Conservation (phyloP, 2,329 filamentous ascomycete genomes). For the Venturia effusa region DNA sequence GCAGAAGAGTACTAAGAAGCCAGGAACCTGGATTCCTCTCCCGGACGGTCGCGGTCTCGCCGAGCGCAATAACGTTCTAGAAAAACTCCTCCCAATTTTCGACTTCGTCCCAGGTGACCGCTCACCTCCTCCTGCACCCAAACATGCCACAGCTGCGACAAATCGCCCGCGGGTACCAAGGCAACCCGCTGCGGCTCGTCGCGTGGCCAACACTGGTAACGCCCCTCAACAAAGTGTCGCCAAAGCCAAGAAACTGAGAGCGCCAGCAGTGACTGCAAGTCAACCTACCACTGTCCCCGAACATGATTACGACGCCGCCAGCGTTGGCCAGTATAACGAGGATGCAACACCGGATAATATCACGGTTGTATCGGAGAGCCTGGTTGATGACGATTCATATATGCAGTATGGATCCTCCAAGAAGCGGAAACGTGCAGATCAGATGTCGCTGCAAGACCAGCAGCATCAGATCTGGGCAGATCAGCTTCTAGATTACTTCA, state of each 20-base stretch:
- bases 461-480: conserved; percentile 88
- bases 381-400: conserved; percentile 76
- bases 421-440: conserved; percentile 68
- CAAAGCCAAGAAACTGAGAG: neutral
- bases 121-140: conserved; percentile 86
- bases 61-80: conserved; percentile 74
- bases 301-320: conserved; percentile 43
- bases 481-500: conserved; percentile 89
- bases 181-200: conserved; percentile 45
- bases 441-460: conserved; percentile 57
- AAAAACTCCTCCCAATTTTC: conserved; percentile 78
- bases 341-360: conserved; percentile 76
- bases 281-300: conserved; percentile 3
- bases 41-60: conserved; percentile 71
- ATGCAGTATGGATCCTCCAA: conserved; percentile 49
- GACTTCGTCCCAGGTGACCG: conserved; percentile 75
- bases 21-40: conserved; percentile 93
- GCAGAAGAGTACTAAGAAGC: neutral
- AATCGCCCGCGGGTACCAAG: conserved; percentile 74
- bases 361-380: conserved; percentile 74
- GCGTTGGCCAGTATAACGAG: conserved; percentile 44
- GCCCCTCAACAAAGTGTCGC: conserved; percentile 4
- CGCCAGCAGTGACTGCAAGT: neutral
- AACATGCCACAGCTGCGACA: conserved; percentile 60
- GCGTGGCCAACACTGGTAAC: conserved; percentile 14